Percentiles rank a stretch among this genome's conserved stretches.
Evolutionary conservation across 192 early-diverging fungal genomes (phyloP).

Genomic region (Polychytrium aggregatum): DNA sequence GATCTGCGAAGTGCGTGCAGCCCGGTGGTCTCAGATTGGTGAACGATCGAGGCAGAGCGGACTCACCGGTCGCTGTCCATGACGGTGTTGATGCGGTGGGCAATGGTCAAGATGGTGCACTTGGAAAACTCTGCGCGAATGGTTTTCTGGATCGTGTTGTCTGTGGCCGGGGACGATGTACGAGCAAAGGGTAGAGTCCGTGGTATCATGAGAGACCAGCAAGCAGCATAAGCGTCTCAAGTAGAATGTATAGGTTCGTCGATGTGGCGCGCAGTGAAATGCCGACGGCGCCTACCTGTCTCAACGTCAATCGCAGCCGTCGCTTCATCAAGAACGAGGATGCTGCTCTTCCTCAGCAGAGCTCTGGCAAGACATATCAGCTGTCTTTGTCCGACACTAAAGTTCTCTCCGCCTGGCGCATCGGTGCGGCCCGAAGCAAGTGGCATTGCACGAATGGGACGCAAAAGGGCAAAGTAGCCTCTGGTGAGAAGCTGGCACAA

Average conservation of each 20-base stretch:
- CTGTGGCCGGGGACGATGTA: slow-evolving; percentile 40
- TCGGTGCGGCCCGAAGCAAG: not conserved
- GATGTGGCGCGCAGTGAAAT: too few species aligned
- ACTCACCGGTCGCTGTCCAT: slow-evolving; percentile 42
- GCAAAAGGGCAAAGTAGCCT: too few species aligned
- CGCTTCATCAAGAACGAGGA: slow-evolving; percentile 83
- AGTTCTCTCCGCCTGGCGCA: slow-evolving; percentile 56
- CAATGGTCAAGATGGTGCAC: slow-evolving; percentile 73
- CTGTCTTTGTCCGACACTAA: slow-evolving; percentile 72
- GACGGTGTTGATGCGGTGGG: slow-evolving; percentile 70
- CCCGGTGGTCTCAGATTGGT: too few species aligned
- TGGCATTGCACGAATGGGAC: too few species aligned
- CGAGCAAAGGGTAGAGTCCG: too few species aligned
- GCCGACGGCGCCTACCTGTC: slow-evolving; percentile 20
- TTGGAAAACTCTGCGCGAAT: slow-evolving; percentile 61
- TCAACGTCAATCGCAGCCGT: slow-evolving; percentile 58
- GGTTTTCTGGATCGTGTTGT: slow-evolving; percentile 60
- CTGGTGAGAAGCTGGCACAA: slow-evolving; percentile 1
- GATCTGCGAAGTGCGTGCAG: too few species aligned
- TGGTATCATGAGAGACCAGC: too few species aligned
- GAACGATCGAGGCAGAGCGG: too few species aligned
- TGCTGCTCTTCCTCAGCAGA: slow-evolving; percentile 39
- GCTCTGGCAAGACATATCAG: slow-evolving; percentile 68
- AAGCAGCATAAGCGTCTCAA: too few species aligned
- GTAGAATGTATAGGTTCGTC: too few species aligned